Conservation (phyloP, 2,329 filamentous ascomycete species). For the Ophiosphaerella korrae region DNA sequence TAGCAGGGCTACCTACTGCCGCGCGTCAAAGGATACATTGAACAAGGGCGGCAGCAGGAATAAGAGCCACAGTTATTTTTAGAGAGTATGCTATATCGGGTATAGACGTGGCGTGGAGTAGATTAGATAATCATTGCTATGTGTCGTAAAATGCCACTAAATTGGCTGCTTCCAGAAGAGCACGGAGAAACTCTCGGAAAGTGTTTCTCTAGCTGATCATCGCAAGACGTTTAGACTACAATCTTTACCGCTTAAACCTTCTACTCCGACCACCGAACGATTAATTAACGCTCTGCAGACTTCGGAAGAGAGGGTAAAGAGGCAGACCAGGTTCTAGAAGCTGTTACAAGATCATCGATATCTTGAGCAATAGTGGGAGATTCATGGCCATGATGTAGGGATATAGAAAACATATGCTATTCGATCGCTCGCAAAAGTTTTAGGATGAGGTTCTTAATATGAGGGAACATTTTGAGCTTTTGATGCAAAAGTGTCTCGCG, state of each 20-base stretch:
- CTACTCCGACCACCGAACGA: slow-evolving; percentile 1
- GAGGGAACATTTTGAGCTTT: slow-evolving; percentile 6
- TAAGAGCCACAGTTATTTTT: slow-evolving; percentile 3
- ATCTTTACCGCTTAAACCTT: slow-evolving; percentile 1
- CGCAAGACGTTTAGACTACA: slow-evolving; percentile 1
- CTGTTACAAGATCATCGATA: slow-evolving; percentile 5
- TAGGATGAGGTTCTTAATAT: slow-evolving; percentile 4
- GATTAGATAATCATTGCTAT: not conserved
- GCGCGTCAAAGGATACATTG: slow-evolving; percentile 1
- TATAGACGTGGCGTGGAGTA: not conserved
- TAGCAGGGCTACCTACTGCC: not conserved
- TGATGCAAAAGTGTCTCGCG: slow-evolving; percentile 6
- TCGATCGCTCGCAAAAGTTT: slow-evolving; percentile 1
- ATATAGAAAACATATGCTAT: slow-evolving; percentile 4
- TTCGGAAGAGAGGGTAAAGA: slow-evolving; percentile 4
- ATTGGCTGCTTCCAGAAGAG: not conserved
- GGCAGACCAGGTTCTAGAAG: slow-evolving; percentile 3
- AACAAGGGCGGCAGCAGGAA: not conserved
- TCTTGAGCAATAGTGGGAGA: slow-evolving; percentile 3
- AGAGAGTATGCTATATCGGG: not conserved
- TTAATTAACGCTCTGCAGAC: slow-evolving; percentile 4
- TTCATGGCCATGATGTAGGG: slow-evolving; percentile 1
- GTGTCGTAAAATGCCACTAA: slow-evolving; percentile 1
- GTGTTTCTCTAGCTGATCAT: not conserved
- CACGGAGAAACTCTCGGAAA: slow-evolving; percentile 2